Conservation (phyloP, 2,329 filamentous ascomycete species). For the Curvularia eragrostidis region DNA sequence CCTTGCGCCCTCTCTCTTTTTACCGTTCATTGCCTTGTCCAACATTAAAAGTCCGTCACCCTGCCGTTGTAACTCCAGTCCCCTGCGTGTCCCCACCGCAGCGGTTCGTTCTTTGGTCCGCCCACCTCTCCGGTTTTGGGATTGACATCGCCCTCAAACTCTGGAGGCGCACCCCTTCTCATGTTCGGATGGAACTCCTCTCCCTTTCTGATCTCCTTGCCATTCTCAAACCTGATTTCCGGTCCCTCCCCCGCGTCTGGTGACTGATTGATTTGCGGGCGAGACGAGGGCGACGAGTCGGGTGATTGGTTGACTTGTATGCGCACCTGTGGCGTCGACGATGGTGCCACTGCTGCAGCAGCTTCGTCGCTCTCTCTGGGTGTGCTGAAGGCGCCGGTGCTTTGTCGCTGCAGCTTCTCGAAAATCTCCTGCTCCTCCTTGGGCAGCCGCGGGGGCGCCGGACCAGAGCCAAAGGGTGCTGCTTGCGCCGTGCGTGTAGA, state of each 20-base stretch:
- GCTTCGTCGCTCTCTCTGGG: constrained; percentile 50
- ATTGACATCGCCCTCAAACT: constrained; percentile 92
- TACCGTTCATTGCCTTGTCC: not conserved
- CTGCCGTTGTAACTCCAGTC: constrained; percentile 96
- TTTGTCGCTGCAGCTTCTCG: constrained; percentile 81
- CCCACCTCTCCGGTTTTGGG: constrained; percentile 95
- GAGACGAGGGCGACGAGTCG: constrained; percentile 16
- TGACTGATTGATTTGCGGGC: constrained; percentile 23
- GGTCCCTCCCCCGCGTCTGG: constrained; percentile 9
- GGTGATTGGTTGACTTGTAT: constrained; percentile 47
- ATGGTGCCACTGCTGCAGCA: constrained; percentile 49
- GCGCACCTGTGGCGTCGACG: constrained; percentile 44
- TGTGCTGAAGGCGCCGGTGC: constrained; percentile 77
- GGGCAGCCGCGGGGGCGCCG: constrained; percentile 84
- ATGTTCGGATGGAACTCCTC: constrained; percentile 74
- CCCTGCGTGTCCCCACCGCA: constrained; percentile 79
- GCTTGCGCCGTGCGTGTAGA: constrained; percentile 19
- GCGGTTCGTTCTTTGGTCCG: constrained; percentile 94
- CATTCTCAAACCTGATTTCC: constrained; percentile 26
- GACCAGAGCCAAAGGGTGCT: constrained; percentile 53
- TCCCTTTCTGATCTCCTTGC: constrained; percentile 60
- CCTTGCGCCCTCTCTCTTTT: no score
- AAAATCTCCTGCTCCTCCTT: constrained; percentile 89
- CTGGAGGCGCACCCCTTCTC: constrained; percentile 78
- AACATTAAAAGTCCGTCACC: constrained; percentile 79